phyloP scores from a whole-genome alignment of 1,284 basidiomycete species.

The Heimioporus retisporus region DNA sequence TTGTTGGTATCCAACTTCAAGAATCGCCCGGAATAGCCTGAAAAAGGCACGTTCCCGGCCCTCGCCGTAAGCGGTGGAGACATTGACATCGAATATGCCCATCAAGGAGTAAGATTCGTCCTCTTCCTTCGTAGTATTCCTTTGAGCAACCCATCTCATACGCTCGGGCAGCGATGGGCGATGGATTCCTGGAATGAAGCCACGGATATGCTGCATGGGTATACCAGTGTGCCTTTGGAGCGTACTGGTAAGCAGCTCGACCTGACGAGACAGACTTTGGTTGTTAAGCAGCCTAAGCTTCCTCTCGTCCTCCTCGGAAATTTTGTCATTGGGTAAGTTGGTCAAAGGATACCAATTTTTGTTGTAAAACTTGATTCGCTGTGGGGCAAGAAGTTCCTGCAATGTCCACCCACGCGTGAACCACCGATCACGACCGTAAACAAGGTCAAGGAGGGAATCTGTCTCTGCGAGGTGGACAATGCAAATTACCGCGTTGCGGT shows the following conservation, averaged over 20 bases:
- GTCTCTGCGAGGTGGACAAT: constrained; percentile 6
- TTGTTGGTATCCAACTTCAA: constrained; percentile 5
- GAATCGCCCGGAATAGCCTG: constrained; percentile 6
- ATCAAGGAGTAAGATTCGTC: constrained; percentile 5
- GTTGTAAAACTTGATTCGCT: constrained; percentile 8
- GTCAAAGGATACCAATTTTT: constrained; percentile 6
- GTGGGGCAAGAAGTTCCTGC: constrained; percentile 8
- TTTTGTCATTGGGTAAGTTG: constrained; percentile 2
- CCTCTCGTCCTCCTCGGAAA: constrained; percentile 1
- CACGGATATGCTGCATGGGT: constrained; percentile 4
- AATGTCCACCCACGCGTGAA: constrained; percentile 1
- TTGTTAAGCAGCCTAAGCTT: background rate
- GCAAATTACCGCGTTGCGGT: constrained; percentile 1
- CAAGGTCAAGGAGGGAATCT: constrained; percentile 2
- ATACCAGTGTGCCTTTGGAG: background rate
- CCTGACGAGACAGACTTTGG: background rate
- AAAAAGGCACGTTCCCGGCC: constrained; percentile 6
- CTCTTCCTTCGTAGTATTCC: constrained; percentile 6
- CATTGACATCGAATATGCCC: constrained; percentile 5
- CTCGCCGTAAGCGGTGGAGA: constrained; percentile 6
- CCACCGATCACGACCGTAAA: background rate
- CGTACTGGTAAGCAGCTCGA: background rate
- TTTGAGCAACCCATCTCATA: constrained; percentile 2
- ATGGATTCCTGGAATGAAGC: constrained; percentile 4
- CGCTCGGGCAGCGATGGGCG: constrained; percentile 2